These are phyloP conservation scores for Colletotrichum agaves DNA, from an alignment of 2,329 filamentous ascomycete species.

Conservation along the genomic window DNA sequence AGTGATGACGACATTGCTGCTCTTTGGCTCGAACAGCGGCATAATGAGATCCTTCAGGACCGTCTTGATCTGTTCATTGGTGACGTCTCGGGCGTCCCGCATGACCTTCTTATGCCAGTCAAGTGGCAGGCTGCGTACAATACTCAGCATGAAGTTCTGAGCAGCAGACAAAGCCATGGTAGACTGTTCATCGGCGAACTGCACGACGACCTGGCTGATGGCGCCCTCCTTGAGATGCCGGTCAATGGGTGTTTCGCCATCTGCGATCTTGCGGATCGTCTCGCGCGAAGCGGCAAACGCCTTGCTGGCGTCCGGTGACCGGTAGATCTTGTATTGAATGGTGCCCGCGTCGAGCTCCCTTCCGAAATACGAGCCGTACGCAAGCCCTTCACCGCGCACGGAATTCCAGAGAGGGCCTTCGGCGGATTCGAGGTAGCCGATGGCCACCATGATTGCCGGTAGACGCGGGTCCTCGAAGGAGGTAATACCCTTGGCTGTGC, in stretches of 20 bases:
- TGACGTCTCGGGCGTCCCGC: slow-evolving; percentile 79
- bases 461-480: slow-evolving; percentile 82
- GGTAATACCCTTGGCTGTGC: slow-evolving; percentile 77
- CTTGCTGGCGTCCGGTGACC: slow-evolving; percentile 88
- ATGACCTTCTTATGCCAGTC: slow-evolving; percentile 84
- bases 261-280: slow-evolving; percentile 79
- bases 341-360: slow-evolving; percentile 83
- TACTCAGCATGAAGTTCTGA: slow-evolving; percentile 84
- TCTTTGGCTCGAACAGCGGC: slow-evolving; percentile 82
- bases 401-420: slow-evolving; percentile 96
- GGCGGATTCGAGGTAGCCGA: slow-evolving; percentile 90
- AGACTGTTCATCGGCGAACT: slow-evolving; percentile 87
- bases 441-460: slow-evolving; percentile 86
- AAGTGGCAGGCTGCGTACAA: slow-evolving; percentile 78
- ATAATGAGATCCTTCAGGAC: slow-evolving; percentile 81
- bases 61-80: slow-evolving; percentile 77
- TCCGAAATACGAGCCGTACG: slow-evolving; percentile 86
- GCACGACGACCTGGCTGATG: slow-evolving; percentile 87
- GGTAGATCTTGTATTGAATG: slow-evolving; percentile 87
- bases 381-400: slow-evolving; percentile 91
- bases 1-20: slow-evolving; percentile 87
- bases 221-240: slow-evolving; percentile 87
- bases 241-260: slow-evolving; percentile 79
- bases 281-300: slow-evolving; percentile 82
- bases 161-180: slow-evolving; percentile 86